phyloP scores from a whole-genome alignment of 1,139 yeast genomes.

The Suhomyces anneliseae region DNA sequence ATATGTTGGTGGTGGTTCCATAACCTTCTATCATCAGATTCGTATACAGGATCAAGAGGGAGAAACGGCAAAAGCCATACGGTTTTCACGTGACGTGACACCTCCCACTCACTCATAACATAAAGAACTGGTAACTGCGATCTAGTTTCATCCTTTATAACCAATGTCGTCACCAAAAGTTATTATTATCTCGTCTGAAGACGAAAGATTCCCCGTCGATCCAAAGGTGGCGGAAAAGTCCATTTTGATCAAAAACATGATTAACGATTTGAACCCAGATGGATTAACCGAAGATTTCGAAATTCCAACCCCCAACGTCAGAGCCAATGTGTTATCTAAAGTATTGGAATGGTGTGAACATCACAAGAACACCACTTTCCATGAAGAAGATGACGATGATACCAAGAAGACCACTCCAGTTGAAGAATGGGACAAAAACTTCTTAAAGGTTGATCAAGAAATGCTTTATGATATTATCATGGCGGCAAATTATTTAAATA shows the following conservation, averaged over 20 bases:
- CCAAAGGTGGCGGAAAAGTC: conserved; percentile 89
- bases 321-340: conserved; percentile 83
- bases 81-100: too few relatives aligned
- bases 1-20: too few relatives aligned
- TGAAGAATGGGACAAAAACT: conserved; percentile 96
- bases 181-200: conserved; percentile 69
- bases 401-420: conserved; percentile 76
- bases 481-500: conserved; percentile 94
- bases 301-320: conserved; percentile 89
- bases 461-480: conserved; percentile 95
- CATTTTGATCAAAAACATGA: conserved; percentile 83
- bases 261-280: conserved; percentile 72
- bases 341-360: conserved; percentile 98
- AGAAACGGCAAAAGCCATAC: too few relatives aligned
- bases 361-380: conserved; percentile 81
- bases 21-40: too few relatives aligned
- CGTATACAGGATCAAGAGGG: too few relatives aligned
- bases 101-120: too few relatives aligned
- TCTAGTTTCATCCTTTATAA: background rate
- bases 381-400: conserved; percentile 72
- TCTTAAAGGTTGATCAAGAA: conserved; percentile 95
- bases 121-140: too few relatives aligned
- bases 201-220: conserved; percentile 72
- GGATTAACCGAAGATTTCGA: conserved; percentile 68
- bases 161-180: conserved; percentile 42